Percentiles rank a stretch among this genome's conserved stretches.
Evolutionary conservation across 2,329 filamentous ascomycete genomes (phyloP).

Genomic region (Colletotrichum agaves): DNA sequence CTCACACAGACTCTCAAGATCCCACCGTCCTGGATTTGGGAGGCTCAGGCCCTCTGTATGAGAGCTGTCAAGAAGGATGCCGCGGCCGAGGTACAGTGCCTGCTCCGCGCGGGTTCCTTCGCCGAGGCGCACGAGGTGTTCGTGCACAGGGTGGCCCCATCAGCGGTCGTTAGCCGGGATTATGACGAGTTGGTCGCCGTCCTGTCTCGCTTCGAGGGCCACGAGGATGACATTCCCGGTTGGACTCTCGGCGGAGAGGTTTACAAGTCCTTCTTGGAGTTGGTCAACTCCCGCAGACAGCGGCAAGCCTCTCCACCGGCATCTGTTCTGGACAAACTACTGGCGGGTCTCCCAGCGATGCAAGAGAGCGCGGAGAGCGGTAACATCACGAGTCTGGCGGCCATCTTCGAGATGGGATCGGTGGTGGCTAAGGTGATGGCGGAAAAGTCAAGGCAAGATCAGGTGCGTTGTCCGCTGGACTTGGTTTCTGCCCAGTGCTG

Average conservation of each 20-base stretch:
- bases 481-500: background rate
- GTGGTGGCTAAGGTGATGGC: constrained; percentile 75
- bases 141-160: constrained; percentile 81
- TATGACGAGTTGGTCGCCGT: constrained; percentile 76
- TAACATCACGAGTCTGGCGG: constrained; percentile 70
- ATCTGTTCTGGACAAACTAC: constrained; percentile 64
- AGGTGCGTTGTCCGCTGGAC: constrained; percentile 55
- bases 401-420: constrained; percentile 83
- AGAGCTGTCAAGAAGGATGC: constrained; percentile 77
- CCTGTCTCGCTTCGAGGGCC: constrained; percentile 76
- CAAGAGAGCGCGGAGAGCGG: constrained; percentile 53
- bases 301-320: constrained; percentile 49
- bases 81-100: constrained; percentile 77
- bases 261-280: constrained; percentile 71
- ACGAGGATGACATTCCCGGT: constrained; percentile 69
- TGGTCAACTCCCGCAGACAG: constrained; percentile 57
- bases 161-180: constrained; percentile 83
- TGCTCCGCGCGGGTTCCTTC: constrained; percentile 81
- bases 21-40: constrained; percentile 83
- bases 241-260: constrained; percentile 86
- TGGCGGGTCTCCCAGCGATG: constrained; percentile 66
- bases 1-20: constrained; percentile 75
- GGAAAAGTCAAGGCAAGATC: constrained; percentile 63
- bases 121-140: constrained; percentile 88
- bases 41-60: constrained; percentile 86